Base-by-base conservation (phyloP, 176 grass and related monocot genomes). In the Oryza australiensis region DNA sequence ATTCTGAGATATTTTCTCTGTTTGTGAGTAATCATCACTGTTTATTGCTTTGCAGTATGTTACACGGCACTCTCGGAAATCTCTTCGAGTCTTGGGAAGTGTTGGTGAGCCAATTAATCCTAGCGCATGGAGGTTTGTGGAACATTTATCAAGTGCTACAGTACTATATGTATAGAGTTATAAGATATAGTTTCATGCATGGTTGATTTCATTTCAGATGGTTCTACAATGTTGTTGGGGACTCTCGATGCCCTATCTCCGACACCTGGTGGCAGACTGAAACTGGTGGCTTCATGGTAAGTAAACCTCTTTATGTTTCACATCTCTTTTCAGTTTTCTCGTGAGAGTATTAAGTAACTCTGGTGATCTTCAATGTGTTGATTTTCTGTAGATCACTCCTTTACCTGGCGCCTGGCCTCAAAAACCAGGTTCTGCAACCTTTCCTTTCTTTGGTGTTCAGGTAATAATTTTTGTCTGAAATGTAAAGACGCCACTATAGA, bases 241-340 rank as follows among this genome's bases (percentile, higher is more conserved):
- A 97, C 45, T 87, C 94, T 60, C 69, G 81, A 69, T 92, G 94
- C 85, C 94, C 94, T 45, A 97, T 94, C 90, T 94, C 94, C 68
- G 94, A 97, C 35, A 97, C 92, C 45, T 97, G 94, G 94, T 97
- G 94, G 94, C 94, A 97, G 88, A 97, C 94, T 83, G 94, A 97
- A 89, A 94, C 94, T 28, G 94, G 92, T 49, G 94, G 94, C 30
- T 92, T 94, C 88, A 97, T 97, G 92, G 94, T 97, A 80, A 72
- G 77, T 82, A 55, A 22, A 10, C 27, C 32, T 76, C 26, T 84
- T 83, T 62, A 59, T 18, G 51, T 22, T 64, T 18, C 70, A n/a
- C 66, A 67, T 43, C 7, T 51, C 10, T 71, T 72, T 9, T 83
- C 46, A 68, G 72, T 53, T 53, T 83, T 84, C 30, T 51, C 5